These are phyloP conservation scores for Penicillium lividum DNA, from an alignment of 495 filamentous ascomycete species.

Conservation along the genomic window DNA sequence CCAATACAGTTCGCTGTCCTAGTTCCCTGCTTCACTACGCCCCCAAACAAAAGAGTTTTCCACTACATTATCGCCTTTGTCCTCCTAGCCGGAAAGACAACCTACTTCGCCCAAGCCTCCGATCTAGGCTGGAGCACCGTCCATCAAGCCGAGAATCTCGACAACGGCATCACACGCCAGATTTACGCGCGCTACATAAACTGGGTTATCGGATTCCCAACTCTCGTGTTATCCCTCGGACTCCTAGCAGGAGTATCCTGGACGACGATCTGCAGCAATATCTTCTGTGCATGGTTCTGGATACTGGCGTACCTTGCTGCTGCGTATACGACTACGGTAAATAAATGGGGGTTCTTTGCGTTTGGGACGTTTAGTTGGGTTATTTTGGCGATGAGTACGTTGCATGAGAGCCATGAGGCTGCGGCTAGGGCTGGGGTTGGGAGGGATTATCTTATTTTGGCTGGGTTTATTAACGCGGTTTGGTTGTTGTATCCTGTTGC, in stretches of 20 bases:
- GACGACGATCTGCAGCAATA: slow-evolving; percentile 61
- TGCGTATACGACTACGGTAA: slow-evolving; percentile 54
- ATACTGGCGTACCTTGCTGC: slow-evolving; percentile 63
- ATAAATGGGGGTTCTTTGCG: slow-evolving; percentile 67
- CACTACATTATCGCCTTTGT: slow-evolving; percentile 66
- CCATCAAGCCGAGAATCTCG: slow-evolving; percentile 41
- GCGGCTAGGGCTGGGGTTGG: slow-evolving; percentile 54
- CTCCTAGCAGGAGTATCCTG: slow-evolving; percentile 65
- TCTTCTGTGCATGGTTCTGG: slow-evolving; percentile 65
- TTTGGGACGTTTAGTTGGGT: slow-evolving; percentile 62
- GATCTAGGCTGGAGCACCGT: slow-evolving; percentile 67
- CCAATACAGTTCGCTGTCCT: slow-evolving; percentile 39
- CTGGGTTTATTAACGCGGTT: slow-evolving; percentile 50
- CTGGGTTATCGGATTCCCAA: slow-evolving; percentile 55
- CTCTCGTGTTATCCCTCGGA: slow-evolving; percentile 60
- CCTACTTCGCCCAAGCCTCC: slow-evolving; percentile 70
- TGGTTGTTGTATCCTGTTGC: slow-evolving; percentile 68
- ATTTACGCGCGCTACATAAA: slow-evolving; percentile 73
- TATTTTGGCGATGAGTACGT: slow-evolving; percentile 57
- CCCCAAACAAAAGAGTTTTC: slow-evolving; percentile 56
- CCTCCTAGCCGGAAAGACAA: slow-evolving; percentile 61
- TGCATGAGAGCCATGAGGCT: slow-evolving; percentile 53
- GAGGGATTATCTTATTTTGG: slow-evolving; percentile 52
- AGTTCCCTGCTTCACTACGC: slow-evolving; percentile 52
- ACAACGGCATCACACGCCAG: slow-evolving; percentile 53